Percentiles rank a stretch among this genome's conserved stretches.
phyloP scores from a whole-genome alignment of 2,329 filamentous ascomycete genomes.

The Apiospora kogelbergensis region DNA sequence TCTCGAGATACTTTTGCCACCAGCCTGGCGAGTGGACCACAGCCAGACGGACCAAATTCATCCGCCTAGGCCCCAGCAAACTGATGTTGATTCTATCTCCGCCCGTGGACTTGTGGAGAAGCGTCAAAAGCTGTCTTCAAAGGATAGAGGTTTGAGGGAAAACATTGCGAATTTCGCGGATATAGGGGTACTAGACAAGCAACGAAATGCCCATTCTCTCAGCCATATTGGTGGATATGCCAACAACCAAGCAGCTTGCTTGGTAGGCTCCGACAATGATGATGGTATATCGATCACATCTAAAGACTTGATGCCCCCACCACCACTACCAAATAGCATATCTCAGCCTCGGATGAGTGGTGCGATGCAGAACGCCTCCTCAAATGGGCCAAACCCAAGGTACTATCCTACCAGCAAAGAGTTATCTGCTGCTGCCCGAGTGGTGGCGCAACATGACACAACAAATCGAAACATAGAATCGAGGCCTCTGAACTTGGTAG shows the following conservation, averaged over 20 bases:
- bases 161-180: not conserved
- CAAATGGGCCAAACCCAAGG: not conserved
- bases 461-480: not conserved
- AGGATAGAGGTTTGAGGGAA: not conserved
- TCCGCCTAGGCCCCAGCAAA: not conserved
- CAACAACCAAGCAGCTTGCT: not conserved
- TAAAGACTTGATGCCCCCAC: conserved; percentile 31
- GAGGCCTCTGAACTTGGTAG: not conserved
- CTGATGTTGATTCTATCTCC: not conserved
- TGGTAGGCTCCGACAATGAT: not conserved
- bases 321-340: conserved; percentile 23
- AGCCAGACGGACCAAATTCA: not conserved
- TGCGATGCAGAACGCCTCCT: not conserved
- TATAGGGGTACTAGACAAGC: not conserved
- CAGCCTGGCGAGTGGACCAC: not conserved
- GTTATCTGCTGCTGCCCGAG: not conserved
- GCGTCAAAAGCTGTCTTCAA: not conserved
- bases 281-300: conserved; percentile 23
- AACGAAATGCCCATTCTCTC: not conserved
- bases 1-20: not conserved
- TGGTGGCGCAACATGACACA: not conserved
- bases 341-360: not conserved
- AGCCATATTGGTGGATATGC: not conserved
- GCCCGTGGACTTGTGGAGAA: not conserved
- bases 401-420: not conserved